Base-by-base conservation (phyloP, 768 basidiomycete species). In the Kwoniella newhampshirensis region DNA sequence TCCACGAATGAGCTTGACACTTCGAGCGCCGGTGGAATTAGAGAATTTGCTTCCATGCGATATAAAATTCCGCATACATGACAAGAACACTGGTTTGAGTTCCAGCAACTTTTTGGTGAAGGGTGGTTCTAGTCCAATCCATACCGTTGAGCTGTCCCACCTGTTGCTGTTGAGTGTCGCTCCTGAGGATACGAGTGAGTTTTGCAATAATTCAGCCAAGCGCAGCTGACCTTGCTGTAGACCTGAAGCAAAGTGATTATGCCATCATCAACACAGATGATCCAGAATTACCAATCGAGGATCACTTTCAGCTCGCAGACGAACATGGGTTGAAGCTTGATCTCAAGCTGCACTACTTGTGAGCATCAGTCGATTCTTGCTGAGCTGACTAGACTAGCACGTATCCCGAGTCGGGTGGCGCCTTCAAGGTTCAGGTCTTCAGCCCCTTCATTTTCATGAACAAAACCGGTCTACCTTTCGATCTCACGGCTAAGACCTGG, bases 1-100 rank as follows among this genome's bases (percentile, higher is more conserved):
- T 62, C 94, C 96, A 1, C 87, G 85, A 74, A 84, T 97, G 56
- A 85, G 84, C 43, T 80, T 99, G 47, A 87, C 84, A 58, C 84
- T 99, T 42, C 86, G 91, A 32, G 91, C 96, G 13, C 96, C 96
- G 0, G 81, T 99, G 25, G 94, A 99, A 70, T 79, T 99, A 9
- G 94, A 99, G 77, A 99, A 99, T 72, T 79, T 98, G 18, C 79
- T 98, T 21, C 96, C 96, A 0, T 96, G 87, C 77, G 91, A 97
- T 67, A 77, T 98, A 48, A 87, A 91, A 67, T 99, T 96, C 78
- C 84, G 91, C n/a, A 88, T 98, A 30, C 97, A 91, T 64, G 93
- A 99, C 80, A 96, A 92, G 79, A 84, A 96, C 61, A 86, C 88
- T 0, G 86, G 91, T 67, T 89, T 91, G 68, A 93, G 94, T 69